Evolutionary conservation across 495 filamentous ascomycete species (phyloP), one percentile per base, ranked within the genome.

Genomic region (Sporormia fimetaria): DNA sequence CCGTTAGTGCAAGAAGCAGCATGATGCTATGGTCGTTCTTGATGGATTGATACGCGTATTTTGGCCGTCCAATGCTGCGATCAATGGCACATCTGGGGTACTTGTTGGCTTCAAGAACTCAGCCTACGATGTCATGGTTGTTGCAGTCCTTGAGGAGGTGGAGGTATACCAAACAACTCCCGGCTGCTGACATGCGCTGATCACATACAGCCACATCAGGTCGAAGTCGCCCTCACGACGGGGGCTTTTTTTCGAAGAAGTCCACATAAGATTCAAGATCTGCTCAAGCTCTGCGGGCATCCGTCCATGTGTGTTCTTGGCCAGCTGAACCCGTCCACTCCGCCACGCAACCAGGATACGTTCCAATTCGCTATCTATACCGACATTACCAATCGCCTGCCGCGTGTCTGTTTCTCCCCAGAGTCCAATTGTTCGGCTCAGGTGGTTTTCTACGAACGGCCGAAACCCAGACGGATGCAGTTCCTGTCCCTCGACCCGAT

Each of bases 31-130:
- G 75, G 67, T 75, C 60, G 69, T 67, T 64, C 64, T 67, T 47
- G 82, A 94, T 85, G 83, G 83, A 52, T 67, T 96, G 69, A 81
- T 96, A 75, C 81, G 90, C 62, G 75, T 99, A 67, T 96, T 99
- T 64, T 99, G 90, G 90, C 90, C 90, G 47, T 79, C 80, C 44
- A 87, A 96, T 66, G 75, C 78, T 17, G 74, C 78, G 56, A 80
- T 71, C 16, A 76, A 76, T 37, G 65, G 69, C 14, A 31, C 44
- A 15, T 72, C 80, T 23, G 92, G 92, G 6, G 80, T 92, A 31
- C 76, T 99, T 42, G 82, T 99, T 14, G 90, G 90, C 46, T 99
- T 87, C 85, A 71, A 82, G 46, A 99, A 99, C 56, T 94, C 87
- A 24, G 80, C 79, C 43, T 65, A 84, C 34, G 90, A 99, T 63